phyloP scores from a whole-genome alignment of 2,329 filamentous ascomycete genomes.

The Aspergillus viridinutans region DNA sequence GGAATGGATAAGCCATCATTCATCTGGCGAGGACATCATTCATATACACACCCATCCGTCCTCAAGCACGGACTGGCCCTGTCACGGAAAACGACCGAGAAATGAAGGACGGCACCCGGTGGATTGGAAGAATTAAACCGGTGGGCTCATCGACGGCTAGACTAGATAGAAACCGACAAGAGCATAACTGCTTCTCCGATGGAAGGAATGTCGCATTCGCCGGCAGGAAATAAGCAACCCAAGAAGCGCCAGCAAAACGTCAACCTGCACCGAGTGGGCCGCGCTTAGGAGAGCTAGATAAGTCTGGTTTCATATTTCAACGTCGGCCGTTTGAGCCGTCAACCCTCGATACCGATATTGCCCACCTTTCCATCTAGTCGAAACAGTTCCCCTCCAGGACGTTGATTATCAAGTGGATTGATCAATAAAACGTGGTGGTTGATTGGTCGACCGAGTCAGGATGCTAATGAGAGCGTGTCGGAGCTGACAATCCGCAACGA shows the following conservation, averaged over 20 bases:
- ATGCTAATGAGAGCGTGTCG: no score
- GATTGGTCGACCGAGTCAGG: constrained; percentile 5
- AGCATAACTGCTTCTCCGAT: background rate
- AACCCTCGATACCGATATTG: background rate
- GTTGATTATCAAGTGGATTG: constrained; percentile 7
- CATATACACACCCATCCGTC: constrained; percentile 4
- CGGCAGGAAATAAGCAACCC: constrained; percentile 9
- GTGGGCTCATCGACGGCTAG: background rate
- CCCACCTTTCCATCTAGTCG: constrained; percentile 9
- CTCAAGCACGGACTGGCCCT: background rate
- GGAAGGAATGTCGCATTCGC: background rate
- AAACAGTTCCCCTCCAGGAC: constrained; percentile 6
- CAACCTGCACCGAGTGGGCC: constrained; percentile 3
- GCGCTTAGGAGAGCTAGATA: constrained; percentile 9
- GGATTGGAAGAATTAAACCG: background rate
- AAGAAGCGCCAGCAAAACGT: constrained; percentile 2
- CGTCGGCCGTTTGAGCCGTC: constrained; percentile 10
- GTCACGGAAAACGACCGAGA: background rate
- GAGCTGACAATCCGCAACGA: no score
- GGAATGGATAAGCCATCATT: constrained; percentile 1
- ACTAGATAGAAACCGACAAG: background rate
- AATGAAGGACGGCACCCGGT: background rate
- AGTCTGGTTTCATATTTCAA: constrained; percentile 10
- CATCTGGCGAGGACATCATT: constrained; percentile 3
- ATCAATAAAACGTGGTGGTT: constrained; percentile 8